A percentile compares a stretch with the other conserved stretches of the same genome.
Conservation (phyloP, 2,329 filamentous ascomycete species). For the Scleromitrula shiraiana region DNA sequence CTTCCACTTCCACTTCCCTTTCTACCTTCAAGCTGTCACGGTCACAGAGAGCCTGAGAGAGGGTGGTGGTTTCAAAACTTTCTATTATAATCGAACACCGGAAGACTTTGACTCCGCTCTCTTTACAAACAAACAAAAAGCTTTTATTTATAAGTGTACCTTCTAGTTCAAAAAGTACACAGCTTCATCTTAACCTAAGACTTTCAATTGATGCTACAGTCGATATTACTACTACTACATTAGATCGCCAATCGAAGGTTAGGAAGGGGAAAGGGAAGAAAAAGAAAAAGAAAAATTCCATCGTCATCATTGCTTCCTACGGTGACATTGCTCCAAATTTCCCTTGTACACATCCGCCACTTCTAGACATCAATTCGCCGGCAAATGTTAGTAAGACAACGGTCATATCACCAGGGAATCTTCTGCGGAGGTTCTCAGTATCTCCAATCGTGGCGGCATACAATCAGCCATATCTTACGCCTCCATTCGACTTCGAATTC, state of each 20-base stretch:
- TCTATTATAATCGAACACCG: too few relatives aligned
- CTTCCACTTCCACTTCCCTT: too few relatives aligned
- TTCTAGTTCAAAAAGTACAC: too few relatives aligned
- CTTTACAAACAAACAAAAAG: too few relatives aligned
- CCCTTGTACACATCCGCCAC: background rate
- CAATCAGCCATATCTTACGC: slow-evolving; percentile 24
- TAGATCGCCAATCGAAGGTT: background rate
- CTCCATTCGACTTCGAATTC: slow-evolving; percentile 23
- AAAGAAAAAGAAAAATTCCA: background rate
- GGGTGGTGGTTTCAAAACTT: too few relatives aligned
- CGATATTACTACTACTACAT: background rate
- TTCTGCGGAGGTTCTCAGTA: slow-evolving; percentile 26
- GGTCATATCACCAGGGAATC: slow-evolving; percentile 11
- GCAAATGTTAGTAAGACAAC: slow-evolving; percentile 20
- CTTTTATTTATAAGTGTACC: too few relatives aligned
- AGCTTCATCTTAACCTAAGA: background rate
- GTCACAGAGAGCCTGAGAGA: too few relatives aligned
- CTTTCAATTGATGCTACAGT: too few relatives aligned
- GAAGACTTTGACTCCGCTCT: too few relatives aligned
- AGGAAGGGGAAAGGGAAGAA: too few relatives aligned
- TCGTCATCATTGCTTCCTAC: background rate
- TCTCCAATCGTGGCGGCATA: slow-evolving; percentile 27
- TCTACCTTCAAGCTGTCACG: too few relatives aligned
- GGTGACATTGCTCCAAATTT: background rate
- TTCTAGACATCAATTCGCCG: background rate